Evolutionary conservation across 2,329 filamentous ascomycete species (phyloP).

Genomic region (Magnaporthales sp.): DNA sequence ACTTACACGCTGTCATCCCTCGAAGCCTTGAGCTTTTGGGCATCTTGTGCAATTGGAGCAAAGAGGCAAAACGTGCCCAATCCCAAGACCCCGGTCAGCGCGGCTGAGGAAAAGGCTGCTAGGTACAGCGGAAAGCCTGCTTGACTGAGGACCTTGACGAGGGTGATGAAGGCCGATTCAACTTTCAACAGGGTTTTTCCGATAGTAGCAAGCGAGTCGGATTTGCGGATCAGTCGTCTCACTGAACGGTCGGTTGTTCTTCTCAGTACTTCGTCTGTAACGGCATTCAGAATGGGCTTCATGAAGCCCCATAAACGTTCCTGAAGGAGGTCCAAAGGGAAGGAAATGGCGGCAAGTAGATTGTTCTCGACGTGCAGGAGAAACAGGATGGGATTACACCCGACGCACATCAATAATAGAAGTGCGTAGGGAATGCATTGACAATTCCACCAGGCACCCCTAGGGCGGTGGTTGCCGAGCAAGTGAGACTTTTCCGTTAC

Average conservation of each 20-base stretch:
- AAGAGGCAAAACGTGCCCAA: too few species aligned
- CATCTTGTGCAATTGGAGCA: too few species aligned
- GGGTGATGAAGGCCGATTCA: too few species aligned
- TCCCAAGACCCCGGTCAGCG: too few species aligned
- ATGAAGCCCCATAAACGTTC: background rate
- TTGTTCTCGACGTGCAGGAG: background rate
- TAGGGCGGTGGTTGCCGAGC: background rate
- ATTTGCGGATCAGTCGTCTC: too few species aligned
- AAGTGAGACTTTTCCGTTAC: background rate
- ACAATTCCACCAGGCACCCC: background rate
- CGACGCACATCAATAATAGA: background rate
- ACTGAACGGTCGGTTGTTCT: background rate
- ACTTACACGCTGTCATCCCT: too few species aligned
- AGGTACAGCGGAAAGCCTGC: too few species aligned
- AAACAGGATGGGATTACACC: background rate
- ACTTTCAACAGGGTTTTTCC: too few species aligned
- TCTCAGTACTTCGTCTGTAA: background rate
- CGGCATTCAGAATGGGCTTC: background rate
- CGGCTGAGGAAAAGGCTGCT: too few species aligned
- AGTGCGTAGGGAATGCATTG: background rate
- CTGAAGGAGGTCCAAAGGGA: background rate
- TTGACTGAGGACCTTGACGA: too few species aligned
- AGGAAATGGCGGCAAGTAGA: background rate
- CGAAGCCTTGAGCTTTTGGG: too few species aligned
- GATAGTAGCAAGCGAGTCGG: too few species aligned